Evolutionary conservation across 208 protist species (phyloP), one percentile per base, ranked within the genome.

Genomic region (Leishmania tarentolae): DNA sequence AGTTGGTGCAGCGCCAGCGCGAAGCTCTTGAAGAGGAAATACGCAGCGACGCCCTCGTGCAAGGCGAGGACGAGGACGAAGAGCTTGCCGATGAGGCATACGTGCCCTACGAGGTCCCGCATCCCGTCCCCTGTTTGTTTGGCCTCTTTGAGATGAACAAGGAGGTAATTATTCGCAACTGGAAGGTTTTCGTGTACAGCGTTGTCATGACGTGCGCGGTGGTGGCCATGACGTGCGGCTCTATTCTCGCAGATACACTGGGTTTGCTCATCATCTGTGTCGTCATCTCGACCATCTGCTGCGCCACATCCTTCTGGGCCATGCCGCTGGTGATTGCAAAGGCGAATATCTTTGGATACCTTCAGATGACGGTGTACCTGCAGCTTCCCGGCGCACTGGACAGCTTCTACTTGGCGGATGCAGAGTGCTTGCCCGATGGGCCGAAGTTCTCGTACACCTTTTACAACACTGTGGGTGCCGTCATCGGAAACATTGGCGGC

Each of bases 371-470:
- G 5, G n/a, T 89, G 35, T 95, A 94, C 81, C 56, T 95, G n/a
- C 86, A 89, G 46, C 53, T 95, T 4, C 83, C 82, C 63, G 85
- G 87, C n/a, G 83, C 90, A 5, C n/a, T 93, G 15, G 84, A 95
- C 72, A 88, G 37, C 71, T 93, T 90, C 78, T 95, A 86, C 79
- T 74, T 88, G 53, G 88, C 85, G 37, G 52, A 61, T 2, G 69
- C 78, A 17, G 63, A 85, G 37, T 94, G 90, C 76, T 31, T 90
- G 3, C 85, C 88, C 7, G 73, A 81, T 70, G 88, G 90, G 19
- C 92, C 92, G 35, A 74, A 93, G 72, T 95, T 95, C 81, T 80
- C 56, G 6, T 86, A 91, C 74, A 90, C 83, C 65, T 94, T 92
- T 82, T 93, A 93, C 82, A 83, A 83, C 76, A 92, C 90, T n/a